Base-by-base conservation (phyloP, 352 stramenopile genomes). In the Paralagenidium karlingii region DNA sequence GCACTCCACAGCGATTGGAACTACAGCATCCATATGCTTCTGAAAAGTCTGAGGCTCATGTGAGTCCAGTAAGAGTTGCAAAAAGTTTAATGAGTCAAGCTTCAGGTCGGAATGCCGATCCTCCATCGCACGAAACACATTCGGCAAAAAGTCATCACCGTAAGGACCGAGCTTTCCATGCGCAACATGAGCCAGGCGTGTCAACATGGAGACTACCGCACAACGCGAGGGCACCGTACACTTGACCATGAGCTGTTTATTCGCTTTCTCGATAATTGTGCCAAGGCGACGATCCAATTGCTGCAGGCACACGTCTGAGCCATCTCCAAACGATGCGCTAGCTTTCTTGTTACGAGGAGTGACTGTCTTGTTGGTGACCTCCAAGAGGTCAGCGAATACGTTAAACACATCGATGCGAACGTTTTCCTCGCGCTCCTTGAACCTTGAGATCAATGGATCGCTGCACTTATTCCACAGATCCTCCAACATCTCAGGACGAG, bases 351-450 rank as follows among this genome's bases (percentile, higher is more conserved):
- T 55, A 1, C 57, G 49, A 8, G 45, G 50, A 29, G 40, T 58
- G 29, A 82, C 37, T 5, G 55, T 60, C 19, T 79, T 78, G 37
- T 53, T 65, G 18, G 68, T 87, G 20, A 69, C 60, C 33, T 78
- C 73, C 32, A 99, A 68, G 20, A 99, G 66, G 19, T 90, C 75
- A 5, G 88, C 73, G 57, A 98, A 97, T 16, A 95, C 95, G 4
- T 73, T 76, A 60, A 99, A 93, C 5, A 98, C 86, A 45, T 98
- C 96, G 16, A 98, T 89, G 20, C 94, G 90, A 37, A 98, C 96
- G 58, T 98, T 99, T 47, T 99, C 96, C 67, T 99, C 96, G 27
- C 96, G 75, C 65, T 99, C 96, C 58, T 95, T 96, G 53, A 96
- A 96, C 12, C 85, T 68, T 12, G 57, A 76, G 31, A 96, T 85